A percentile compares a stretch with the other conserved stretches of the same genome.
phyloP scores from a whole-genome alignment of 108 stramenopile species.

The Fistulifera solaris region DNA sequence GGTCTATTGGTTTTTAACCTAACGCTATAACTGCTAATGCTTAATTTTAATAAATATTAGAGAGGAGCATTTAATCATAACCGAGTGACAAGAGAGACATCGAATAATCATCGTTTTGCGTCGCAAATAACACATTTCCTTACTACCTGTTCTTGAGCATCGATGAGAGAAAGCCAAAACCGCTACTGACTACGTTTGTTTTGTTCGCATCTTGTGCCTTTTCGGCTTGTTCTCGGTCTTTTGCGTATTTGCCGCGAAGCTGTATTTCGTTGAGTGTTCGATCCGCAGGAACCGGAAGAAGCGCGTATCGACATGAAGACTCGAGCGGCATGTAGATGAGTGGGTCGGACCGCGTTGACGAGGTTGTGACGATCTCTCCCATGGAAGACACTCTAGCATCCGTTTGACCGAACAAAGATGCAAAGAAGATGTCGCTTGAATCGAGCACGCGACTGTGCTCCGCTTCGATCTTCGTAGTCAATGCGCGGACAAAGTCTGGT shows the following conservation, averaged over 20 bases:
- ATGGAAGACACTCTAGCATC: constrained; percentile 10
- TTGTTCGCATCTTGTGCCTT: not conserved
- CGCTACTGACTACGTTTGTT: constrained; percentile 1
- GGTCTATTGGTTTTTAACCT: too few species aligned
- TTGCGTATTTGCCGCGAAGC: constrained; percentile 54
- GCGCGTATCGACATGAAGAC: constrained; percentile 65
- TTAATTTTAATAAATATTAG: too few species aligned
- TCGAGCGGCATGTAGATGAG: constrained; percentile 56
- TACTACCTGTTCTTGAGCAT: constrained; percentile 11
- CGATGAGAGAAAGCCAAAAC: constrained; percentile 4
- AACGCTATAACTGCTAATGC: too few species aligned
- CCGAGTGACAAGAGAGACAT: too few species aligned
- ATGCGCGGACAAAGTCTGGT: not conserved
- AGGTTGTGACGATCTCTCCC: constrained; percentile 14
- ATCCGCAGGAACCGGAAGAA: constrained; percentile 81
- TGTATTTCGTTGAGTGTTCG: constrained; percentile 72
- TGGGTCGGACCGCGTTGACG: constrained; percentile 12
- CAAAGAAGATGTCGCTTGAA: constrained; percentile 59
- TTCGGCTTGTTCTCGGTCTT: constrained; percentile 12
- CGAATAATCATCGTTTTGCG: too few species aligned
- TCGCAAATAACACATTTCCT: too few species aligned
- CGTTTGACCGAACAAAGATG: constrained; percentile 63
- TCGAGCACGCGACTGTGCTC: constrained; percentile 44
- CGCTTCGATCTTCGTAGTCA: constrained; percentile 25
- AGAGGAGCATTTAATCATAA: too few species aligned